Conservation (phyloP, 2,329 filamentous ascomycete genomes). For the Colletotrichum lindemuthianum region DNA sequence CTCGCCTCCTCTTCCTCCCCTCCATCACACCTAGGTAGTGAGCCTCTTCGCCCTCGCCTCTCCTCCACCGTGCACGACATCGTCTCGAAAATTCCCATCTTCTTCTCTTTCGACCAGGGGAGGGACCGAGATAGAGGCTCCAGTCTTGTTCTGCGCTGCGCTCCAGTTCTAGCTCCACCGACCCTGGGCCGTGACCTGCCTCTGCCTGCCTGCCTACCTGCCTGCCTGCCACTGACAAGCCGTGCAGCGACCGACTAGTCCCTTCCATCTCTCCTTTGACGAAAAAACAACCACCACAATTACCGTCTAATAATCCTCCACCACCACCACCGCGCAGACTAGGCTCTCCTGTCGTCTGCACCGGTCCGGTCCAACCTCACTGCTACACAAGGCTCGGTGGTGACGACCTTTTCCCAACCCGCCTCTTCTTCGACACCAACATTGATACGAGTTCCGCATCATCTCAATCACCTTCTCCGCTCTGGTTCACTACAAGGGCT, state of each 20-base stretch:
- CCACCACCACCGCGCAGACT: not conserved
- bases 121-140: slow-evolving; percentile 28
- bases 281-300: slow-evolving; percentile 27
- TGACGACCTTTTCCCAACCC: slow-evolving; percentile 18
- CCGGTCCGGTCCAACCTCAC: slow-evolving; percentile 32
- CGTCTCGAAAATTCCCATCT: slow-evolving; percentile 8
- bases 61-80: slow-evolving; percentile 5
- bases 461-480: slow-evolving; percentile 16
- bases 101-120: slow-evolving; percentile 6
- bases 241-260: slow-evolving; percentile 14
- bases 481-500: slow-evolving; percentile 5
- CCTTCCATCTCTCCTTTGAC: slow-evolving; percentile 20
- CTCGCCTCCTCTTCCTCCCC: not conserved
- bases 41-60: not conserved
- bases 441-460: not conserved
- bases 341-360: slow-evolving; percentile 15
- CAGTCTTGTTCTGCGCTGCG: slow-evolving; percentile 14
- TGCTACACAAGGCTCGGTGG: slow-evolving; percentile 26
- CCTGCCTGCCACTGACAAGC: slow-evolving; percentile 28
- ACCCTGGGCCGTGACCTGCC: slow-evolving; percentile 29
- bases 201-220: too few species aligned
- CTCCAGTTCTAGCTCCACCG: slow-evolving; percentile 21
- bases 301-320: too few species aligned
- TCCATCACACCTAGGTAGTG: too few species aligned
- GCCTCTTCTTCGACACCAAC: slow-evolving; percentile 15